Conservation (phyloP, 768 basidiomycete genomes). For the Rubroboletus pulcherrimus region DNA sequence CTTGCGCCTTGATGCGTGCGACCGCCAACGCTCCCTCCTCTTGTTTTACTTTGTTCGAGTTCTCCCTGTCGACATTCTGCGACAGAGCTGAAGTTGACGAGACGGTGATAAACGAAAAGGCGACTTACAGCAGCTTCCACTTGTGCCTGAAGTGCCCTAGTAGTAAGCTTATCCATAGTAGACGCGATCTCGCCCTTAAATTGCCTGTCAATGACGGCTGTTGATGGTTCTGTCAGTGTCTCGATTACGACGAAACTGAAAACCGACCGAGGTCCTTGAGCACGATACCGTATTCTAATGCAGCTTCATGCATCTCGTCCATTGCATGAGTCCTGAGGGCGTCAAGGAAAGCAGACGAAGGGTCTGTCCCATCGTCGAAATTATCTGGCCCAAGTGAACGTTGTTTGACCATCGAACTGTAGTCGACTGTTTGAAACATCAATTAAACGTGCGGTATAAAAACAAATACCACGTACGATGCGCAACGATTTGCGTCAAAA, state of each 20-base stretch:
- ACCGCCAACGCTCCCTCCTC: slow-evolving; percentile 78
- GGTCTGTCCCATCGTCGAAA: slow-evolving; percentile 65
- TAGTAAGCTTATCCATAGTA: slow-evolving; percentile 84
- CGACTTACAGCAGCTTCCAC: slow-evolving; percentile 73
- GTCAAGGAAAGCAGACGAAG: slow-evolving; percentile 75
- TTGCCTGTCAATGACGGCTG: slow-evolving; percentile 81
- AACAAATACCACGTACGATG: slow-evolving; percentile 47
- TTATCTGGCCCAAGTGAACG: slow-evolving; percentile 74
- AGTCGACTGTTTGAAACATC: slow-evolving; percentile 38
- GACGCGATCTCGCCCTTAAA: slow-evolving; percentile 86
- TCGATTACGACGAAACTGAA: neutral
- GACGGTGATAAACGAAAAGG: neutral
- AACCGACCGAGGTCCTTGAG: slow-evolving; percentile 70
- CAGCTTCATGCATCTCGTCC: slow-evolving; percentile 82
- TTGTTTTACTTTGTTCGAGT: slow-evolving; percentile 83
- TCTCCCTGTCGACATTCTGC: slow-evolving; percentile 82
- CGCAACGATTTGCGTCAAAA: slow-evolving; percentile 81
- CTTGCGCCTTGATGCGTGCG: slow-evolving; percentile 69
- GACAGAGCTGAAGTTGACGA: neutral
- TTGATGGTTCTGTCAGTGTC: slow-evolving; percentile 7
- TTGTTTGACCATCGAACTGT: slow-evolving; percentile 70
- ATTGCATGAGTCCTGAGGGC: slow-evolving; percentile 78
- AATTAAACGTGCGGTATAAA: neutral
- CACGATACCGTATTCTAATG: slow-evolving; percentile 79
- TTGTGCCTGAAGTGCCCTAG: slow-evolving; percentile 79